phyloP scores from a whole-genome alignment of 306 rosid genomes.

The Hylodesmum podocarpum region DNA sequence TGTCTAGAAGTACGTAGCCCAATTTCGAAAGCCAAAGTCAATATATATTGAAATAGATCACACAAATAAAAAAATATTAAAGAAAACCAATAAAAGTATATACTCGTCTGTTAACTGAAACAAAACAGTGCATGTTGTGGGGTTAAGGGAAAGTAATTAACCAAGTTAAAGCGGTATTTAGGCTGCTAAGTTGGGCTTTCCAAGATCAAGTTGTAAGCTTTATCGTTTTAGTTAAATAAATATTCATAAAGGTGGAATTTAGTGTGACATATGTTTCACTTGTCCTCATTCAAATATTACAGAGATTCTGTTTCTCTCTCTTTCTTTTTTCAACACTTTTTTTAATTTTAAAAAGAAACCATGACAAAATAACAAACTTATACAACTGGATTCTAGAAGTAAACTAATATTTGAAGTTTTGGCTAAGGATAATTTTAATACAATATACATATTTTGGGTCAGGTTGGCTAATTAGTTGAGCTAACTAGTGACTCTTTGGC shows the following conservation, averaged over 20 bases:
- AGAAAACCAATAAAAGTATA: slow-evolving; percentile 40
- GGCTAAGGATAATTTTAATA: slow-evolving; percentile 15
- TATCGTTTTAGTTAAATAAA: slow-evolving; percentile 53
- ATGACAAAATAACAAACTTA: neutral
- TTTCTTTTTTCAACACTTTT: neutral
- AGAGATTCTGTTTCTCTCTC: slow-evolving; percentile 59
- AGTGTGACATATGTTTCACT: slow-evolving; percentile 61
- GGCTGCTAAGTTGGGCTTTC: slow-evolving; percentile 60
- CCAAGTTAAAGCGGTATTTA: slow-evolving; percentile 52
- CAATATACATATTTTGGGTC: neutral
- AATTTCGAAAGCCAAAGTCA: slow-evolving; percentile 57
- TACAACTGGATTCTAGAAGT: slow-evolving; percentile 25
- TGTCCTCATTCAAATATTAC: slow-evolving; percentile 70
- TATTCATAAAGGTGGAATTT: slow-evolving; percentile 44
- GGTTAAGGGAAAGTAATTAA: slow-evolving; percentile 29
- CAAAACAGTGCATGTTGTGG: slow-evolving; percentile 35
- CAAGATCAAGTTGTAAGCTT: slow-evolving; percentile 65
- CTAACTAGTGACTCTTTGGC: slow-evolving; percentile 30
- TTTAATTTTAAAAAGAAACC: neutral
- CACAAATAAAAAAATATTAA: neutral
- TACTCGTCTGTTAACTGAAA: slow-evolving; percentile 49
- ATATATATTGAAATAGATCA: slow-evolving; percentile 27
- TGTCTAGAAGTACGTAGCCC: slow-evolving; percentile 38
- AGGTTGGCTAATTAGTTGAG: slow-evolving; percentile 37
- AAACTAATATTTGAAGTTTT: slow-evolving; percentile 23